Evolutionary conservation across 2,329 filamentous ascomycete species (phyloP).

Genomic region (Exserohilum turcica): DNA sequence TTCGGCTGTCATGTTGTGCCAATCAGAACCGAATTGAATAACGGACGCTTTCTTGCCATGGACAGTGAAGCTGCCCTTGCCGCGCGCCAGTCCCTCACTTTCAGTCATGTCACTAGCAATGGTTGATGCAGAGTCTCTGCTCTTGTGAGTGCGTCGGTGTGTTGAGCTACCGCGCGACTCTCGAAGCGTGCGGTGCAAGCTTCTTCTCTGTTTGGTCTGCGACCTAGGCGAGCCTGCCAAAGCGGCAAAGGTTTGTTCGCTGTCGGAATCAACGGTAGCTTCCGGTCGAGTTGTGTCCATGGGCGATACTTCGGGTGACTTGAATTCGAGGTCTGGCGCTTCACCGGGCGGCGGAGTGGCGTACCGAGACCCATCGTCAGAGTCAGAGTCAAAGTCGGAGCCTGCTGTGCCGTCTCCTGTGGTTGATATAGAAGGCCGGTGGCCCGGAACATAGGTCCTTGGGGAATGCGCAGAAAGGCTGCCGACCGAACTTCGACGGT

Average conservation of each 20-base stretch:
- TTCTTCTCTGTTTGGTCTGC: constrained; percentile 75
- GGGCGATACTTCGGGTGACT: constrained; percentile 32
- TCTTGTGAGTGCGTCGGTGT: constrained; percentile 73
- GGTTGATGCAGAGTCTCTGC: constrained; percentile 72
- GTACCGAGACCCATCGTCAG: constrained; percentile 31
- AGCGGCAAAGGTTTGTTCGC: constrained; percentile 32
- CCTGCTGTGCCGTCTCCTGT: constrained; percentile 31
- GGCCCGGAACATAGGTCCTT: constrained; percentile 38
- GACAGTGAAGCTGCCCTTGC: constrained; percentile 88
- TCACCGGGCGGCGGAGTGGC: constrained; percentile 42
- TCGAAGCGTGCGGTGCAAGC: constrained; percentile 85
- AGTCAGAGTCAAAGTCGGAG: constrained; percentile 35
- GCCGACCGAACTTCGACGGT: constrained; percentile 38
- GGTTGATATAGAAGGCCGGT: constrained; percentile 43
- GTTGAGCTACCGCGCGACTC: constrained; percentile 72
- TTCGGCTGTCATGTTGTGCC: constrained; percentile 64
- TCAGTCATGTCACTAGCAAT: constrained; percentile 55
- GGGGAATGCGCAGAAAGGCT: constrained; percentile 45
- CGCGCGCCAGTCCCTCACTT: constrained; percentile 74
- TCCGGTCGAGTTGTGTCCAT: constrained; percentile 34
- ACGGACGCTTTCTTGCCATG: constrained; percentile 98
- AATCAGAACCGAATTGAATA: constrained; percentile 92
- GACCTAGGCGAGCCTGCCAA: constrained; percentile 55
- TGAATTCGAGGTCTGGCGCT: constrained; percentile 22
- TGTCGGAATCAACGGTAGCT: constrained; percentile 36